phyloP scores from a whole-genome alignment of 441 rosid species.

The Eugenia klotzschiana region DNA sequence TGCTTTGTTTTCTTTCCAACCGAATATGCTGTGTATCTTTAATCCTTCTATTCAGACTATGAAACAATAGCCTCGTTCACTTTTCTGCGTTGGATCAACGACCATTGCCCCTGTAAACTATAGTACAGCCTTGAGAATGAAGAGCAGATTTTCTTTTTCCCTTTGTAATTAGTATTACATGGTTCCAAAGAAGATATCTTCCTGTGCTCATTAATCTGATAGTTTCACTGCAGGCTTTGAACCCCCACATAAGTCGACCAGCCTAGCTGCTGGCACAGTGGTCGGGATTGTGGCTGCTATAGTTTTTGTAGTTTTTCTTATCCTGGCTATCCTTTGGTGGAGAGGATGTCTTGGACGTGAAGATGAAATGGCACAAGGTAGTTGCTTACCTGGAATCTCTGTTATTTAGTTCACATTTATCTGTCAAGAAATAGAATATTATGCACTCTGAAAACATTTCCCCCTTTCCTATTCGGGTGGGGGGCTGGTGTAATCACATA shows the following conservation, averaged over 20 bases:
- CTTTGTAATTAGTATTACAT: background rate
- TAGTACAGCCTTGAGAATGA: background rate
- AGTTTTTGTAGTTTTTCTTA: background rate
- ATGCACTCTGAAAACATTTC: no score
- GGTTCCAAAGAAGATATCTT: background rate
- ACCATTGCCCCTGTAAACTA: background rate
- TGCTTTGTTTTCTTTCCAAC: background rate
- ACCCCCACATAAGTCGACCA: background rate
- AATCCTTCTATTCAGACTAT: background rate
- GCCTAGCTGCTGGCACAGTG: background rate
- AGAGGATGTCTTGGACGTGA: conserved; percentile 4
- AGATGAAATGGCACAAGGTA: conserved; percentile 8
- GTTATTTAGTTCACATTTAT: background rate
- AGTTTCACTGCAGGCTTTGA: background rate
- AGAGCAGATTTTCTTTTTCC: background rate
- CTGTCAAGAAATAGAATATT: background rate
- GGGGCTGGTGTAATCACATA: no score
- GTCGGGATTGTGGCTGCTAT: conserved; percentile 5
- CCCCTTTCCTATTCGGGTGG: no score
- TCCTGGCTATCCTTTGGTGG: conserved; percentile 13
- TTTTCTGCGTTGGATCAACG: background rate
- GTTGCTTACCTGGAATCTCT: background rate
- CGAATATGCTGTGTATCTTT: background rate
- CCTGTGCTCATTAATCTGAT: background rate
- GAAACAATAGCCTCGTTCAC: background rate